Conservation (phyloP, 495 filamentous ascomycete species). For the Rusavskia elegans region DNA sequence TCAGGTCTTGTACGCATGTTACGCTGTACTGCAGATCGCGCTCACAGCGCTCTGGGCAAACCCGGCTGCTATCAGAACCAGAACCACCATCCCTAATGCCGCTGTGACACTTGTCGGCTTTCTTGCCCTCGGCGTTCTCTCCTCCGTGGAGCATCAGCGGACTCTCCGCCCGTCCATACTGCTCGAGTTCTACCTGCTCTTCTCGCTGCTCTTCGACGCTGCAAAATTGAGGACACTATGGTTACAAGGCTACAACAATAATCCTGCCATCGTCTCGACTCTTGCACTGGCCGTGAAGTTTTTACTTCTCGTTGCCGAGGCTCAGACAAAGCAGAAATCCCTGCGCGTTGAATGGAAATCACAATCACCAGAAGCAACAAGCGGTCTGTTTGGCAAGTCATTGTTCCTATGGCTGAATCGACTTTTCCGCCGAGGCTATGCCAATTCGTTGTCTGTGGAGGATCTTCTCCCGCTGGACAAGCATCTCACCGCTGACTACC, state of each 20-base stretch:
- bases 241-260: conserved; percentile 25
- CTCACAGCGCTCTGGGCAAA: conserved; percentile 32
- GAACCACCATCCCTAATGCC: conserved; percentile 31
- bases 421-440: conserved; percentile 35
- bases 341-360: conserved; percentile 25
- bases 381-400: conserved; percentile 31
- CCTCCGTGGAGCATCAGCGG: conserved; percentile 39
- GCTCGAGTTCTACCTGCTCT: conserved; percentile 42
- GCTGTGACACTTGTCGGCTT: conserved; percentile 26
- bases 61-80: conserved; percentile 19
- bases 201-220: conserved; percentile 43
- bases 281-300: conserved; percentile 29
- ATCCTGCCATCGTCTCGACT: conserved; percentile 31
- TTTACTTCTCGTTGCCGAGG: conserved; percentile 36
- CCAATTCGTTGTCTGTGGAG: conserved; percentile 23
- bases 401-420: conserved; percentile 46
- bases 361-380: conserved; percentile 43
- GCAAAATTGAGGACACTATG: conserved; percentile 40
- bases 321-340: conserved; percentile 34
- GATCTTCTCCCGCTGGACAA: conserved; percentile 33
- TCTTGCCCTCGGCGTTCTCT: conserved; percentile 29
- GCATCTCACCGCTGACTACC: conserved; percentile 22
- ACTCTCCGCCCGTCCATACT: conserved; percentile 42
- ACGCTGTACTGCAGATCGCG: conserved; percentile 27
- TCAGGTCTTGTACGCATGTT: conserved; percentile 26